Percentiles rank a stretch among this genome's conserved stretches.
These are phyloP conservation scores for Berberis vulgaris DNA, from an alignment of 164 flowering plant genomes.

Conservation along the genomic window DNA sequence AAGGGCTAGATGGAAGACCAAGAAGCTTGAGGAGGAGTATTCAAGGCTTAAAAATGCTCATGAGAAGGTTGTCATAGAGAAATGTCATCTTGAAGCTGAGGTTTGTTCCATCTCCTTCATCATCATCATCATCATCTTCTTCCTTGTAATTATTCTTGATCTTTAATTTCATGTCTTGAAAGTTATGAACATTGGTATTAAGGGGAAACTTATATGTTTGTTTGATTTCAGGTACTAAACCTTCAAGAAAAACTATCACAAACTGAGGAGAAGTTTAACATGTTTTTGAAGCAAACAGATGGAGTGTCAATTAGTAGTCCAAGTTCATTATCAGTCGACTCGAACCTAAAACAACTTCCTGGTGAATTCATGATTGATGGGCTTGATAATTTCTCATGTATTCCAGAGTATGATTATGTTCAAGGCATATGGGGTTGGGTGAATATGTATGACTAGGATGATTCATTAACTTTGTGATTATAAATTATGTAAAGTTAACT, in stretches of 20 bases:
- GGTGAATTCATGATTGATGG: constrained; percentile 38
- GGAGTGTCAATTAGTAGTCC: constrained; percentile 17
- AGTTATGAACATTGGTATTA: not conserved
- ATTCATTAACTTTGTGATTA: not conserved
- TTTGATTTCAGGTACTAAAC: constrained; percentile 36
- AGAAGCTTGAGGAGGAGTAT: constrained; percentile 65
- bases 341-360: constrained; percentile 29
- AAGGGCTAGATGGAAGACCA: constrained; percentile 69
- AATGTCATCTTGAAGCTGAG: constrained; percentile 61
- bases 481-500: not conserved
- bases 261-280: constrained; percentile 43
- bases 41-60: constrained; percentile 31
- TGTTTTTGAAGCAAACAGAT: constrained; percentile 26
- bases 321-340: constrained; percentile 42
- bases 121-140: not conserved
- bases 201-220: not conserved
- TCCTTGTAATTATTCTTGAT: not conserved
- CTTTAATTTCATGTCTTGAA: not conserved
- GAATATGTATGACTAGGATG: not conserved
- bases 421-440: constrained; percentile 24
- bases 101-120: constrained; percentile 26
- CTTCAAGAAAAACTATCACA: constrained; percentile 42
- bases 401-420: constrained; percentile 12
- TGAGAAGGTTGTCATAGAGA: constrained; percentile 37
- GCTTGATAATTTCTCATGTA: constrained; percentile 24